A percentile compares a stretch with the other conserved stretches of the same genome.
Evolutionary conservation across 139 green algal genomes (phyloP).

Genomic region (Haematococcus lacustris): DNA sequence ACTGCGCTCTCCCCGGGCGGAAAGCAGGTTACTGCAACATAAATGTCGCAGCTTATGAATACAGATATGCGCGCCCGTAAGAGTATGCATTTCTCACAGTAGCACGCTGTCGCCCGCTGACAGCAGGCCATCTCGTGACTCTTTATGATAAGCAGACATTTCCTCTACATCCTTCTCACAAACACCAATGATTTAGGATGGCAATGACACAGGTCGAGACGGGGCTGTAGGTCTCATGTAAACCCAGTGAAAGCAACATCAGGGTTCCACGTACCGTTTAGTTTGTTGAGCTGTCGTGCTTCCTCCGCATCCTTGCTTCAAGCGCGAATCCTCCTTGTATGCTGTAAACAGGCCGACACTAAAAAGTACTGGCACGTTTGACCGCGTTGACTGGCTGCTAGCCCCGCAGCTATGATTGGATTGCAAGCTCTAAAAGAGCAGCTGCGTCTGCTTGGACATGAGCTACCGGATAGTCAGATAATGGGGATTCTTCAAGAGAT

Average conservation of each 20-base stretch:
- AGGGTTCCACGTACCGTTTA: not conserved
- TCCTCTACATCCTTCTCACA: not conserved
- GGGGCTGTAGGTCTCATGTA: not conserved
- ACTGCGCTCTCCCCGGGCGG: slow-evolving; percentile 1
- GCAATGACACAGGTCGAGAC: not conserved
- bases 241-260: not conserved
- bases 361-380: not conserved
- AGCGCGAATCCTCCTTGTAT: not conserved
- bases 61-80: not conserved
- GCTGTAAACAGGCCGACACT: not conserved
- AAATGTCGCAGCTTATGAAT: not conserved
- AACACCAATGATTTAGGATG: not conserved
- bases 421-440: slow-evolving; percentile 28
- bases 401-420: slow-evolving; percentile 21
- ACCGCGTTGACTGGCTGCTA: not conserved
- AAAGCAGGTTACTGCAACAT: slow-evolving; percentile 3
- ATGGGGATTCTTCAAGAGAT: slow-evolving; percentile 28
- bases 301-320: not conserved
- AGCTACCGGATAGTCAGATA: slow-evolving; percentile 29
- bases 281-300: not conserved
- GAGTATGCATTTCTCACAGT: not conserved
- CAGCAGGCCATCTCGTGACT: not conserved
- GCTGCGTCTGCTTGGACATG: slow-evolving; percentile 28
- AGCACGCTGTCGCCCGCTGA: not conserved
- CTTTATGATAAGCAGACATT: not conserved